Conservation (phyloP, 2,329 filamentous ascomycete species). For the Calonectria naviculata region DNA sequence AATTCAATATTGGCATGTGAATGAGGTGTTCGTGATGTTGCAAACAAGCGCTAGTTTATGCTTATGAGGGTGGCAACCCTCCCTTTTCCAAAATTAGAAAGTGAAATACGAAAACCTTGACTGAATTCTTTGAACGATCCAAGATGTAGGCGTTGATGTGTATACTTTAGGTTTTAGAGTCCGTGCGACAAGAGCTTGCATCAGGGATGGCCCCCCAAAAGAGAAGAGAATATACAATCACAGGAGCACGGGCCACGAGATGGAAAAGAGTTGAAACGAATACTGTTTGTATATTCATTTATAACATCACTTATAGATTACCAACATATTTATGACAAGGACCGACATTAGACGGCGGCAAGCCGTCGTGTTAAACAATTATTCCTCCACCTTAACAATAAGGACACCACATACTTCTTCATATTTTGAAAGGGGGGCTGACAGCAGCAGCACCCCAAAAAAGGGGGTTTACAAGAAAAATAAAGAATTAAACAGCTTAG, state of each 20-base stretch:
- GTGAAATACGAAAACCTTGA: neutral
- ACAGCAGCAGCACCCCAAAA: neutral
- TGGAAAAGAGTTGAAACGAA: neutral
- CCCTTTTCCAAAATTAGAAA: neutral
- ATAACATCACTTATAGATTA: conserved; percentile 9
- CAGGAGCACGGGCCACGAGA: neutral
- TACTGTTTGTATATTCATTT: conserved; percentile 1
- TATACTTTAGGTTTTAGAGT: neutral
- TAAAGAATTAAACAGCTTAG: conserved; percentile 1
- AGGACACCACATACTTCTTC: neutral
- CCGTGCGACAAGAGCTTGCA: neutral
- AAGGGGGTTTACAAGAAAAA: neutral
- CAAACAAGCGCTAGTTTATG: neutral
- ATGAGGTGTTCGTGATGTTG: neutral
- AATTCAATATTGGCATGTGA: neutral
- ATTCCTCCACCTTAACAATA: neutral
- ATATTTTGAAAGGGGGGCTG: neutral
- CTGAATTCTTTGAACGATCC: too few species aligned
- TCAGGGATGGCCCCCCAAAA: neutral
- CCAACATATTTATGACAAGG: conserved; percentile 3
- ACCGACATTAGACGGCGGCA: neutral
- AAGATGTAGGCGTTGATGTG: neutral
- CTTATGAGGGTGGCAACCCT: neutral
- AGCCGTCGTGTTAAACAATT: neutral
- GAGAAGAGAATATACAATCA: neutral